phyloP scores from a whole-genome alignment of 2,329 filamentous ascomycete genomes.

The Emergomyces orientalis region DNA sequence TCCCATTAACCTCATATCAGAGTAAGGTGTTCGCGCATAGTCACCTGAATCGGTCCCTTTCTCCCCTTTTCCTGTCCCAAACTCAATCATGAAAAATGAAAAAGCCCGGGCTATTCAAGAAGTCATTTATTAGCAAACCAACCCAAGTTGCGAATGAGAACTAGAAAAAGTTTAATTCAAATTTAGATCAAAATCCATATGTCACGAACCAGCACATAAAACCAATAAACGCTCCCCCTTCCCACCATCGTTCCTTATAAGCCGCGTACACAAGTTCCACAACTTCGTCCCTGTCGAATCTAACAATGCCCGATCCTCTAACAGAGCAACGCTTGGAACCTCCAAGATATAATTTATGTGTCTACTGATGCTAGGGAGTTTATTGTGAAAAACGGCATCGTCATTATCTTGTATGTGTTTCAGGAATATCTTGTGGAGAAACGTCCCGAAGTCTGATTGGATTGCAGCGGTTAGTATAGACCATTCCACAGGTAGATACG shows the following conservation, averaged over 20 bases:
- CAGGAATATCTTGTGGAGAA: neutral
- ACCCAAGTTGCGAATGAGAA: neutral
- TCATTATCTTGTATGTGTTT: neutral
- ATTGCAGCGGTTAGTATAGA: neutral
- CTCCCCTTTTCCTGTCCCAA: conserved; percentile 31
- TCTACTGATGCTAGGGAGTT: conserved; percentile 4
- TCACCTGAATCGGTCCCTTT: conserved; percentile 9
- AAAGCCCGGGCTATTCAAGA: conserved; percentile 41
- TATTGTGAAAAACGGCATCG: neutral
- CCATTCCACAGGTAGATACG: neutral
- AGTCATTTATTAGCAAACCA: neutral
- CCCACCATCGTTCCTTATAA: conserved; percentile 14
- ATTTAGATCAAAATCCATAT: conserved; percentile 13
- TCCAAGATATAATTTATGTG: conserved; percentile 17
- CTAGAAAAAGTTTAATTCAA: conserved; percentile 12
- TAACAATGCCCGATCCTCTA: conserved; percentile 18
- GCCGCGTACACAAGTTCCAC: conserved; percentile 31
- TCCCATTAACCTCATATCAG: neutral
- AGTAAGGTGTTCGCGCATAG: neutral
- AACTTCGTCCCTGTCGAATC: conserved; percentile 27
- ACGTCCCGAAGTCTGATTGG: neutral
- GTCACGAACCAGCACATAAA: conserved; percentile 19
- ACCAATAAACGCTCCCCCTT: conserved; percentile 18
- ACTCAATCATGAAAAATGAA: conserved; percentile 59
- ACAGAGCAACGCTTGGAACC: neutral